These are phyloP conservation scores for Diaporthe destruens DNA, from an alignment of 2,329 filamentous ascomycete genomes.

Conservation along the genomic window DNA sequence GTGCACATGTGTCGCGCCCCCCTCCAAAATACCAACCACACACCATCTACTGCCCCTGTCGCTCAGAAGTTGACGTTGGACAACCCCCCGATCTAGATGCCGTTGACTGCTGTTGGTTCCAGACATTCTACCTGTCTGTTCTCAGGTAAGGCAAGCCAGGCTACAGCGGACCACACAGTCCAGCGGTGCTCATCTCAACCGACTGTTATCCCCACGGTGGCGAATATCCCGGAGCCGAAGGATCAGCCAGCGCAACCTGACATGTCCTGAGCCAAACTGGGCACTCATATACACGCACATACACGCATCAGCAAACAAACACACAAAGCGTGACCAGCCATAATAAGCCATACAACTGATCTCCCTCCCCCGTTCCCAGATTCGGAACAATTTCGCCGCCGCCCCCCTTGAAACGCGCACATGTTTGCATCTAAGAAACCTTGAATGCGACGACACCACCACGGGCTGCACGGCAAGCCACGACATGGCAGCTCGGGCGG, in stretches of 20 bases:
- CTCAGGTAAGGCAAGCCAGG: neutral
- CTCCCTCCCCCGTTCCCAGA: neutral
- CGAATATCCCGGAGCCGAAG: conserved; percentile 13
- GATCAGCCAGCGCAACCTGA: neutral
- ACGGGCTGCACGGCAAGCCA: neutral
- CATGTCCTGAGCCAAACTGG: conserved; percentile 11
- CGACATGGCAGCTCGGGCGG: no score
- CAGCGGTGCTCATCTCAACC: neutral
- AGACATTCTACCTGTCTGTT: neutral
- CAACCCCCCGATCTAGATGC: neutral
- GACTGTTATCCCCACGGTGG: neutral
- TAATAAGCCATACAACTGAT: neutral
- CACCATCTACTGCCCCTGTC: neutral
- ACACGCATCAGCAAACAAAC: neutral
- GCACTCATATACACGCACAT: neutral
- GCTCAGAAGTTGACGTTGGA: conserved; percentile 18
- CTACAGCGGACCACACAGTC: neutral
- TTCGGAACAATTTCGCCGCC: conserved; percentile 27
- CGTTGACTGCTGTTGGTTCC: neutral
- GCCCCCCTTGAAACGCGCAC: conserved; percentile 12
- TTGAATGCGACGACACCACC: conserved; percentile 12
- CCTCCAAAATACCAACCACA: neutral
- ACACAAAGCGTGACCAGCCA: neutral
- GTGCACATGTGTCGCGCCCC: no score
- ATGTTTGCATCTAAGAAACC: conserved; percentile 2